These are phyloP conservation scores for Pseudofabraea citricarpa DNA, from an alignment of 2,329 filamentous ascomycete genomes.

Conservation along the genomic window DNA sequence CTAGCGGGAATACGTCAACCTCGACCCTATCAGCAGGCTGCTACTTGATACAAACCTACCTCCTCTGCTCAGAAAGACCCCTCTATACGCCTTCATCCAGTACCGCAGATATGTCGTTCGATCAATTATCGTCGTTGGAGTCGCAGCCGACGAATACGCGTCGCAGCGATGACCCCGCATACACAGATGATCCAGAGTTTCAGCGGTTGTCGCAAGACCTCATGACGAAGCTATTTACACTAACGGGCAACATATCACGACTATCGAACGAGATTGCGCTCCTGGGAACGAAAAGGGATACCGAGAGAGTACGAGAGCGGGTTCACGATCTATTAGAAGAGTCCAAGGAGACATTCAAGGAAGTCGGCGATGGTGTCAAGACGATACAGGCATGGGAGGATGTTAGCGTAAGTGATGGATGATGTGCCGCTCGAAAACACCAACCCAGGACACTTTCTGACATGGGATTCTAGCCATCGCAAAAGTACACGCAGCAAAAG, in stretches of 20 bases:
- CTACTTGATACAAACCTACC: no score
- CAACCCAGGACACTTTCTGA: no score
- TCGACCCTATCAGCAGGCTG: not conserved
- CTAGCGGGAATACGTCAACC: not conserved
- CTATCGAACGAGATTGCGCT: conserved; percentile 80
- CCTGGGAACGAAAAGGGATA: conserved; percentile 86
- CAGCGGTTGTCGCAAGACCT: conserved; percentile 75
- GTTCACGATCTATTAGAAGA: conserved; percentile 86
- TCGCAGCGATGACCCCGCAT: conserved; percentile 66
- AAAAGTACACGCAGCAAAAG: conserved; percentile 96
- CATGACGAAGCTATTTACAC: conserved; percentile 81
- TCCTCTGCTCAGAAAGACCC: no score
- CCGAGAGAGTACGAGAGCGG: conserved; percentile 82
- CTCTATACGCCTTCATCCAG: conserved; percentile 8
- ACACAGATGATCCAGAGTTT: conserved; percentile 91
- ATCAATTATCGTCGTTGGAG: conserved; percentile 80
- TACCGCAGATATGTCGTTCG: conserved; percentile 71
- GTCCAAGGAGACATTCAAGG: conserved; percentile 80
- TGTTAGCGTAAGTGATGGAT: conserved; percentile 57
- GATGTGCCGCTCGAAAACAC: no score
- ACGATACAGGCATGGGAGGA: conserved; percentile 84
- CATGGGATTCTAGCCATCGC: conserved; percentile 79
- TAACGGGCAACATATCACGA: conserved; percentile 83
- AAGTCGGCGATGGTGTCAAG: conserved; percentile 91
- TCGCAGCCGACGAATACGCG: conserved; percentile 68